Evolutionary conservation across 1,284 basidiomycete genomes (phyloP).

Genomic region (Heterobasidion occidentale): DNA sequence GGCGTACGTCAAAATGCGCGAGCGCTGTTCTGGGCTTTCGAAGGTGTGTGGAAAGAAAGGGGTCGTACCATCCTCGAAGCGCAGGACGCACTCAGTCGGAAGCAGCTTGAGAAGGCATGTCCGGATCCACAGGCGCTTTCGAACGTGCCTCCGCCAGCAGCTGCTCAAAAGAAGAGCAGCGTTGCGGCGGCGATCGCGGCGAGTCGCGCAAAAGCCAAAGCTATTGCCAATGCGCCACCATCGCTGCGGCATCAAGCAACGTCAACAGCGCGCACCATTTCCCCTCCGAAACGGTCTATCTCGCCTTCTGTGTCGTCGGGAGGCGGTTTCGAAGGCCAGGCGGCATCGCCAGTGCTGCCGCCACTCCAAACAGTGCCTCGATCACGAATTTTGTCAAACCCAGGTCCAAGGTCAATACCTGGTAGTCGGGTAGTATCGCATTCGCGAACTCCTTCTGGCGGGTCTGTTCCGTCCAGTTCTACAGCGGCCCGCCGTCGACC

Average conservation of each 20-base stretch:
- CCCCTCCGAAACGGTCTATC: slow-evolving; percentile 34
- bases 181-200: slow-evolving; percentile 78
- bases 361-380: slow-evolving; percentile 30
- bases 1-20: slow-evolving; percentile 74
- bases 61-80: slow-evolving; percentile 56
- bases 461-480: slow-evolving; percentile 37
- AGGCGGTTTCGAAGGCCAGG: slow-evolving; percentile 22
- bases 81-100: slow-evolving; percentile 67
- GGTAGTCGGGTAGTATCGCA: slow-evolving; percentile 29
- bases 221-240: slow-evolving; percentile 73
- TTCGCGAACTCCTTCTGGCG: slow-evolving; percentile 19
- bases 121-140: slow-evolving; percentile 45
- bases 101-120: slow-evolving; percentile 82
- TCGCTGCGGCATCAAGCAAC: slow-evolving; percentile 72
- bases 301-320: slow-evolving; percentile 33
- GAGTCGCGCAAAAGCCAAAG: slow-evolving; percentile 75
- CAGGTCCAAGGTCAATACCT: slow-evolving; percentile 25
- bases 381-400: slow-evolving; percentile 32
- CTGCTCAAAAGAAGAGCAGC: slow-evolving; percentile 61
- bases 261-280: slow-evolving; percentile 37
- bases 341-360: slow-evolving; percentile 18
- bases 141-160: slow-evolving; percentile 36
- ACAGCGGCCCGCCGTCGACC: slow-evolving; percentile 39
- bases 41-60: slow-evolving; percentile 67
- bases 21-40: slow-evolving; percentile 75